Percentiles rank a stretch among this genome's conserved stretches.
Evolutionary conservation across 352 stramenopile species (phyloP).

Genomic region (Phytophthora brassicae): DNA sequence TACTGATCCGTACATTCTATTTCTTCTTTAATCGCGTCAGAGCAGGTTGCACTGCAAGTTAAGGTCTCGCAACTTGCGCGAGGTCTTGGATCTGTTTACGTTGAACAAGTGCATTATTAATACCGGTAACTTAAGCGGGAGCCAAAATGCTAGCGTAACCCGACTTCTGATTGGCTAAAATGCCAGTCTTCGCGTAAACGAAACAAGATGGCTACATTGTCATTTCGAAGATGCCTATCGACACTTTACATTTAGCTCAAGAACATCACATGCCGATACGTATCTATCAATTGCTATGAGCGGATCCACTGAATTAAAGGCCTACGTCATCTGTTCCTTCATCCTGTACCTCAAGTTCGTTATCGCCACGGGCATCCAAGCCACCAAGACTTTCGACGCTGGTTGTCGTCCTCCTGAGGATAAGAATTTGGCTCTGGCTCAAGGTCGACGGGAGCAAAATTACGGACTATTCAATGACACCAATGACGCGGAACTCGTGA

Average conservation of each 20-base stretch:
- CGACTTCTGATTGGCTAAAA: constrained; percentile 29
- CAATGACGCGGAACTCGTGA: constrained; percentile 25
- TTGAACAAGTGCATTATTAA: constrained; percentile 21
- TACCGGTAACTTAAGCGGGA: constrained; percentile 21
- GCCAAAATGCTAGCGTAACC: constrained; percentile 10
- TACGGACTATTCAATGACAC: constrained; percentile 31
- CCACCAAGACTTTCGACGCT: constrained; percentile 41
- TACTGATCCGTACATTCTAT: constrained; percentile 7
- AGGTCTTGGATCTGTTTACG: constrained; percentile 9
- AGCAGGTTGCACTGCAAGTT: constrained; percentile 14
- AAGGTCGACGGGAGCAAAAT: constrained; percentile 35
- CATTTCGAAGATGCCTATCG: neutral
- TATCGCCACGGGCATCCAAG: constrained; percentile 33
- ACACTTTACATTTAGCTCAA: constrained; percentile 7
- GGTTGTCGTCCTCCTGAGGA: constrained; percentile 39
- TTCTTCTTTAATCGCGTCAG: constrained; percentile 19
- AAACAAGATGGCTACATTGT: constrained; percentile 8
- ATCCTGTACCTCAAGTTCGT: constrained; percentile 51
- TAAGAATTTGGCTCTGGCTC: constrained; percentile 37
- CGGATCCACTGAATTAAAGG: constrained; percentile 30
- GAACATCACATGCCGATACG: neutral
- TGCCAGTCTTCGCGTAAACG: constrained; percentile 13
- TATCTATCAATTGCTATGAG: constrained; percentile 13
- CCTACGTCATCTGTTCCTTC: constrained; percentile 36
- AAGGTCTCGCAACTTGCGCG: too few species aligned